Percentiles rank a stretch among this genome's conserved stretches.
Evolutionary conservation across 1,139 yeast species (phyloP).

Genomic region (Saccharomyces hybrid): DNA sequence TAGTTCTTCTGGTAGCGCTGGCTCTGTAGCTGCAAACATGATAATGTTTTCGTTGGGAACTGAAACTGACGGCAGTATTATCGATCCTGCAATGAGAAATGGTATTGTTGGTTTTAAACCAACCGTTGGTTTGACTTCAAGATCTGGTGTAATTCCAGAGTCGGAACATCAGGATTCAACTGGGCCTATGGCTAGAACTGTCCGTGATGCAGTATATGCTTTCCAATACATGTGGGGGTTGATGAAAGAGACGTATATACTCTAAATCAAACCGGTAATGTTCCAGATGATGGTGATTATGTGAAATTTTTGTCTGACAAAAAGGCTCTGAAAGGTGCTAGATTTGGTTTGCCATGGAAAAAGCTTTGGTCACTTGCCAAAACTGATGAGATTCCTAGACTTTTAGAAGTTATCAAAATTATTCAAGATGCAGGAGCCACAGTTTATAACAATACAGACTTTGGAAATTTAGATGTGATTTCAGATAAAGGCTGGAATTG

Average conservation of each 20-base stretch:
- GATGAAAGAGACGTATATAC: conserved; percentile 12
- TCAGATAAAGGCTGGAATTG: conserved; percentile 24
- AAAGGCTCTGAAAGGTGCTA: conserved; percentile 24
- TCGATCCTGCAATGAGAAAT: conserved; percentile 24
- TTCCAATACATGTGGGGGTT: conserved; percentile 25
- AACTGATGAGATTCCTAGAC: conserved; percentile 13
- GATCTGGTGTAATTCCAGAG: conserved; percentile 27
- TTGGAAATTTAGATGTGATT: background rate
- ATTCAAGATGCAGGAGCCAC: conserved; percentile 6
- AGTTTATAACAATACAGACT: background rate
- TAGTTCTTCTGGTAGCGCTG: conserved; percentile 26
- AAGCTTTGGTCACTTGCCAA: conserved; percentile 21
- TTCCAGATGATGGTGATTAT: conserved; percentile 7
- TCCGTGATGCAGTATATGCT: conserved; percentile 25
- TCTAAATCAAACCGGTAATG: background rate
- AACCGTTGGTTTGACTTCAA: conserved; percentile 26
- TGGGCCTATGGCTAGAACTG: conserved; percentile 26
- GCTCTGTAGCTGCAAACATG: conserved; percentile 3
- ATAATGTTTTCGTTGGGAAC: background rate
- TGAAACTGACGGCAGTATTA: conserved; percentile 12
- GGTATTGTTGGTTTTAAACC: conserved; percentile 26
- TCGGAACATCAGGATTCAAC: conserved; percentile 26
- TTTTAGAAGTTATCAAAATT: conserved; percentile 15
- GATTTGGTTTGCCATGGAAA: conserved; percentile 28
- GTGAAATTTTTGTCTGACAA: conserved; percentile 20